Base-by-base conservation (phyloP, 2,329 filamentous ascomycete genomes). In the Ceratocystis huliohia region DNA sequence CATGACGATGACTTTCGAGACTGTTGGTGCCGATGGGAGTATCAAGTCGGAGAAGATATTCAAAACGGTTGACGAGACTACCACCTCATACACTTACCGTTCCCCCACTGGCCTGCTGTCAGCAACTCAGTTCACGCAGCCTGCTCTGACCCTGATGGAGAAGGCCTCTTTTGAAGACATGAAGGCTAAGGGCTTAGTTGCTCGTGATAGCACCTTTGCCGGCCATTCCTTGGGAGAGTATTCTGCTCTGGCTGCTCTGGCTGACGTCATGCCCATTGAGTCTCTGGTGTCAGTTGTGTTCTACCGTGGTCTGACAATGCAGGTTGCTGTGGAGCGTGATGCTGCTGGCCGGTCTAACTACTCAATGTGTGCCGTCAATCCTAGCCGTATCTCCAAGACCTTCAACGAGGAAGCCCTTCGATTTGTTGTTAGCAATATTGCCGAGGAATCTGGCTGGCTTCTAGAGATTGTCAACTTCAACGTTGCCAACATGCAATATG, bases 41-140 rank as follows among this genome's bases (percentile, higher is more conserved):
- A 91, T 96, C 80, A 97, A 96, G 78, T 96, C 94, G 0, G 94
- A 99, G 82, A 96, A 93, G 79, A 99, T 99, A 74, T 99, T 99
- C 84, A 97, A 99, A 81, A 92, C 96, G 73, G 92, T 99, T 72
- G 84, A 88, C 73, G 94, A 97, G 78, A 87, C 82, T 74, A 97
- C 93, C 1, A 89, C 89, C 5, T 97, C 89, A 0, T 99, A 99
- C 82, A 99, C 94, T 1, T 99, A 97, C 82, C 85, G 89, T 68
- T 99, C 94, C 13, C 94, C 94, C 1, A 95, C 90, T 2, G 94
- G 94, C 73, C 84, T 99, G 65, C 83, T 99, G 48, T 99, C 94
- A 46, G 94, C 95, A 3, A 99, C 94, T 3, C 94, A 99, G 75
- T 99, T 99, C 81, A 99, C 94, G 0, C 94, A 99, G 78, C 94